Evolutionary conservation across 2,329 filamentous ascomycete species (phyloP), one percentile per base, ranked within the genome.

Genomic region (Diaporthe humulicola): DNA sequence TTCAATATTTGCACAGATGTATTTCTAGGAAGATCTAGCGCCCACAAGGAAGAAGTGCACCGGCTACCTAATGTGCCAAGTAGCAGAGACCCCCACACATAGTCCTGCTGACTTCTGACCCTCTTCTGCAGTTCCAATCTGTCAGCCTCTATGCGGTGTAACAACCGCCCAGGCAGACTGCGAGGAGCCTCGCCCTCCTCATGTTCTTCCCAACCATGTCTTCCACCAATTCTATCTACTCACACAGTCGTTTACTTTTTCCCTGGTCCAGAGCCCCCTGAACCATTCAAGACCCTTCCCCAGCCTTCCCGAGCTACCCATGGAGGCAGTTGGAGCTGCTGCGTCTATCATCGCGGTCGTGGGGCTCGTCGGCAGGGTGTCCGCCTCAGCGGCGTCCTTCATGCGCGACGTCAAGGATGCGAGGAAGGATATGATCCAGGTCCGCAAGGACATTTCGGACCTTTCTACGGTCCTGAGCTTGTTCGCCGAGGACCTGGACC

Each of bases 361-460:
- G 6, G 40, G 61, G 30, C 17, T 73, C 10, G 64, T 28, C 40
- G 64, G 25, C 5, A 56, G 17, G 40, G 61, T 58, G 2, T 60
- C 71, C 9, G 28, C 14, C 2, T 42, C 54, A 2, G 71, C 71
- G 5, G 10, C 64, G 3, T 73, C 61, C 8, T 57, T 73, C n/a
- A 70, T 70, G 71, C 71, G 19, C 10, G 52, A 54, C 38, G 52
- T 73, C 25, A 73, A 70, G 28, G 71, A 70, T 14, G 61, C 71
- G 17, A 60, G 71, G 42, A 25, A 7, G 5, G 71, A 70, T n/a
- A 60, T 73, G 71, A 69, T 58, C 17, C 40, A 69, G 52, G 52
- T 70, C n/a, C 61, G 52, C 9, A 69, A 70, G 52, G 61, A 73
- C 22, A 66, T 73, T 38, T 60, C 50, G 9, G 25, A 14, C 14